Base-by-base conservation (phyloP, 495 filamentous ascomycete species). In the Hyaloscypha hepaticicola region DNA sequence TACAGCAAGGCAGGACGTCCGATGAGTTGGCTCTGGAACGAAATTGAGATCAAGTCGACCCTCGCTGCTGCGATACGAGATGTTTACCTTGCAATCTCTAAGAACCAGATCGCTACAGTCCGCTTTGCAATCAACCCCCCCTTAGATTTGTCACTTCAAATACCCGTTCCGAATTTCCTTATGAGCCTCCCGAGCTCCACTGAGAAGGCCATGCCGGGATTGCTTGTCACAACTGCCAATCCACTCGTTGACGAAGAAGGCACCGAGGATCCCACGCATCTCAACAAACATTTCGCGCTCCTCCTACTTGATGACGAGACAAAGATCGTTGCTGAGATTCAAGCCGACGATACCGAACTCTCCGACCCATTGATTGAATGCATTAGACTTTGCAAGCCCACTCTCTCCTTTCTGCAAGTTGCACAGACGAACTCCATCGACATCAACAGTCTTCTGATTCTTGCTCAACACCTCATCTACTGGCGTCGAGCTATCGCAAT, bases 401-500 rank as follows among this genome's bases (percentile, higher is more conserved):
- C 87, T 0, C 86, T 95, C 67, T 96, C 92, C 25, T 67, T 69
- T 49, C 72, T 61, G 24, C 91, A 95, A 72, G 88, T 96, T 24
- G 89, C 89, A 24, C 84, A 87, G 25, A 82, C 80, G 41, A 88
- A 90, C 50, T 80, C 85, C 8, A 88, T 97, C 38, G 83, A 90
- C 2, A 82, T 95, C 7, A 77, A 83, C 5, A 90, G 95, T 38
- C 89, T 97, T 65, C 90, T 93, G 63, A 84, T 89, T 70, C 86
- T 96, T 55, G 92, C 93, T 12, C 87, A 90, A 52, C 94, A 98
- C 76, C 87, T 99, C 57, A 92, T 98, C 49, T 96, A 94, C 77
- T 97, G 93, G 92, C 85, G 95, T 31, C 88, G 92, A 57, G 95
- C 93, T 38, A 89, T 94, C 41, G 88, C 93, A 29, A 96, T 99